Conservation (phyloP, 2,329 filamentous ascomycete genomes). For the Daldinia sp. region DNA sequence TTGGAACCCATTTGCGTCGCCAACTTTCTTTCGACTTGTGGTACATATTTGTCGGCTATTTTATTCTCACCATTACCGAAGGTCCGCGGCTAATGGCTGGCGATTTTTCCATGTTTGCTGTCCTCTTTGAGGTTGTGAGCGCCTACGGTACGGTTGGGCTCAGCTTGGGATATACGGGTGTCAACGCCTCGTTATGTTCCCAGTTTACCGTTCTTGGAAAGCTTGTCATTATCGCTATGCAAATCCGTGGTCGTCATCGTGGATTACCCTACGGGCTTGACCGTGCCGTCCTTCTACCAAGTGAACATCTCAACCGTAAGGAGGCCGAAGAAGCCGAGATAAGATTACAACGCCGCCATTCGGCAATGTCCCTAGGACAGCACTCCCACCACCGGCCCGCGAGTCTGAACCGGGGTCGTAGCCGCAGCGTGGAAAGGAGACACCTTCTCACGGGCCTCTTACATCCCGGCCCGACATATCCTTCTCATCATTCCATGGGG, state of each 20-base stretch:
- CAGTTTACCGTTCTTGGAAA: slow-evolving; percentile 83
- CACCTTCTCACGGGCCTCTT: slow-evolving; percentile 47
- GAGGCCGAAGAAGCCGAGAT: slow-evolving; percentile 63
- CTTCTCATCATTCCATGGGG: slow-evolving; percentile 37
- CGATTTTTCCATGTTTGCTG: slow-evolving; percentile 75
- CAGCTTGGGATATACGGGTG: slow-evolving; percentile 81
- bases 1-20: slow-evolving; percentile 89
- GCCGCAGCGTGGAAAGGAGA: slow-evolving; percentile 48
- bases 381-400: slow-evolving; percentile 38
- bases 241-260: slow-evolving; percentile 76
- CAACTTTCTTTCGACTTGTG: slow-evolving; percentile 98
- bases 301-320: slow-evolving; percentile 66
- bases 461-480: slow-evolving; percentile 49
- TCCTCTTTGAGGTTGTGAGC: slow-evolving; percentile 87
- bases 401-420: slow-evolving; percentile 46
- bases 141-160: slow-evolving; percentile 96
- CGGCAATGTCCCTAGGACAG: slow-evolving; percentile 49
- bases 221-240: slow-evolving; percentile 76
- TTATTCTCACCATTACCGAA: slow-evolving; percentile 92
- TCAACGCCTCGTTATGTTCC: slow-evolving; percentile 83
- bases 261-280: slow-evolving; percentile 76
- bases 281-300: slow-evolving; percentile 70
- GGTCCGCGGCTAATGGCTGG: slow-evolving; percentile 73
- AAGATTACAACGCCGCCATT: slow-evolving; percentile 54
- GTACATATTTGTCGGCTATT: slow-evolving; percentile 95